These are phyloP conservation scores for Colletotrichum zoysiae DNA, from an alignment of 2,329 filamentous ascomycete species.

Conservation along the genomic window DNA sequence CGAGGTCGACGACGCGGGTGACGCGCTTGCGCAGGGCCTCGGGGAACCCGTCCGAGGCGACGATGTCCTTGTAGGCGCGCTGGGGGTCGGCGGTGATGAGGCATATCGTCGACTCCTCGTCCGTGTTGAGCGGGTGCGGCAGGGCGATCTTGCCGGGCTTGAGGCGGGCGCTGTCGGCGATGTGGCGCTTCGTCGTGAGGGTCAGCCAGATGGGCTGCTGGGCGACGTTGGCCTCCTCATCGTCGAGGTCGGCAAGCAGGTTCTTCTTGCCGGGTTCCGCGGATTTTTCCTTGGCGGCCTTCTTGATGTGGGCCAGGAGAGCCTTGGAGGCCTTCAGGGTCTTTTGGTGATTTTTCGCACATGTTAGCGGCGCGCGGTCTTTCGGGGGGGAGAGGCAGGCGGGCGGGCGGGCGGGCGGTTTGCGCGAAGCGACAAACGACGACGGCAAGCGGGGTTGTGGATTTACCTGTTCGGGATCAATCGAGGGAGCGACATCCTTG, in stretches of 20 bases:
- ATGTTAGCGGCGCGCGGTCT: slow-evolving; percentile 33
- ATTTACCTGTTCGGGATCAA: slow-evolving; percentile 58
- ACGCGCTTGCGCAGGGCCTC: slow-evolving; percentile 74
- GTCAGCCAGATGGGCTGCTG: slow-evolving; percentile 72
- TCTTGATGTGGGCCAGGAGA: slow-evolving; percentile 72
- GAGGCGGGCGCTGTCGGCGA: slow-evolving; percentile 79
- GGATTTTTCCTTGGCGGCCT: slow-evolving; percentile 59
- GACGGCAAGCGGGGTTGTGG: background rate
- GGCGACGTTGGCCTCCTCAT: slow-evolving; percentile 56
- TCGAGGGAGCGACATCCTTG: slow-evolving; percentile 48
- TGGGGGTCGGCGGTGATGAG: slow-evolving; percentile 87
- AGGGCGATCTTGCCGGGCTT: slow-evolving; percentile 87
- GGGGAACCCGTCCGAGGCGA: slow-evolving; percentile 77
- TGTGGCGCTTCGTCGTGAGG: slow-evolving; percentile 74
- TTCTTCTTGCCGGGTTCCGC: slow-evolving; percentile 63
- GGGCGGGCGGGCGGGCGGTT: background rate
- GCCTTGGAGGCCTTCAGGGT: slow-evolving; percentile 73
- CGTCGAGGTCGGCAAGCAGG: slow-evolving; percentile 62
- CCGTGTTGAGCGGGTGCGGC: slow-evolving; percentile 80
- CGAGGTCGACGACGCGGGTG: slow-evolving; percentile 82
- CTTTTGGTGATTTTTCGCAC: slow-evolving; percentile 55
- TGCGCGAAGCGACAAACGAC: background rate
- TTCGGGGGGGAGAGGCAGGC: too few species aligned
- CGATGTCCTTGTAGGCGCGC: slow-evolving; percentile 89
- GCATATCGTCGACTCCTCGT: slow-evolving; percentile 79